Base-by-base conservation (phyloP, 2,329 filamentous ascomycete genomes). In the Aspergillus oerlinghausenensis region DNA sequence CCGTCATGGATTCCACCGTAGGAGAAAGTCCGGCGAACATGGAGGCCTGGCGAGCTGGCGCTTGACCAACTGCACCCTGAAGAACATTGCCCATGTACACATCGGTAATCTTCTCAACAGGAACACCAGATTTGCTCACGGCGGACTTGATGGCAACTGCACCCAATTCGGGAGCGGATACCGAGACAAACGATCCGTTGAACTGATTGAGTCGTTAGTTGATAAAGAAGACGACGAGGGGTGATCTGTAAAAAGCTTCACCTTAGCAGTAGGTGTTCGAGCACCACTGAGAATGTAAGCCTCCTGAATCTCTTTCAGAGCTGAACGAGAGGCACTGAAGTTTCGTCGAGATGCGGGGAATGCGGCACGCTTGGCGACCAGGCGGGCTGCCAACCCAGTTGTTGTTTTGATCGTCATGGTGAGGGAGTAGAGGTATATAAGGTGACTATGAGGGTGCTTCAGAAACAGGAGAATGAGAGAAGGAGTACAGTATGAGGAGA, bases 51-150 rank as follows among this genome's bases (percentile, higher is more conserved):
- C 94, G 86, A 23, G 94, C 93, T 1, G 94, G 94, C 0, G 94
- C 85, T 77, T 99, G 94, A 49, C 94, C 94, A 5, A 94, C 83
- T 19, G 84, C 84, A 48, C 83, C 93, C 73, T 92, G 88, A 43
- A 97, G 82, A 9, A 97, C 94, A 69, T 97, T 96, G 71, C 94
- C 94, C 90, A 97, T 96, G 79, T 97, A 97, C 17, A 97, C 91
- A 75, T 96, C 89, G 61, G 88, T 89, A 68, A 97, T 90, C 71
- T 88, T 89, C 35, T 88, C 85, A 52, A 85, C 74, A 1, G 94
- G 92, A 6, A 97, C 83, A 62, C 86, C 87, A 52, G 92, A 95
- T 75, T 94, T 96, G 65, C 88, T 84, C 54, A 99, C 76, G 28
- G 94, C 94, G 49, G 91, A 88, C 75, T 92, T 94, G 79, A 99